Base-by-base conservation (phyloP, 257 asterid species). In the Cruciata laevipes region DNA sequence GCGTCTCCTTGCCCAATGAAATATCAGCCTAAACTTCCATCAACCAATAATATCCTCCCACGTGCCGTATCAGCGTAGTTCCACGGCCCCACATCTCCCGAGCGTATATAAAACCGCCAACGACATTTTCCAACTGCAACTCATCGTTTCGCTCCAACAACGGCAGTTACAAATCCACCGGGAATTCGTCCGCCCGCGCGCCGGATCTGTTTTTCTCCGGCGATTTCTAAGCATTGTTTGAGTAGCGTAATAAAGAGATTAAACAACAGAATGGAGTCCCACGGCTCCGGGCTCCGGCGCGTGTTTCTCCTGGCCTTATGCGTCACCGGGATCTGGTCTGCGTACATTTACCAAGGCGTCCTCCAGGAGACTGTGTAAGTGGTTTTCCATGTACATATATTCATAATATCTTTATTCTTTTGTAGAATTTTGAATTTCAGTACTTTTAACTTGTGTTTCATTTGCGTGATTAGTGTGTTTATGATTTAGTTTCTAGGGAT, bases 321-420 rank as follows among this genome's bases (percentile, higher is more conserved):
- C 67, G 96, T 94, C 65, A 86, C 89, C 69, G 97, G 99, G 55
- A 94, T 94, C 80, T 90, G 99, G 99, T 69, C 96, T 44, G 99
- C 97, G 32, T 93, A 90, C 73, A 94, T 94, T 38, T 94, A 87
- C 63, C 99, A 94, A 78, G 99, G 97, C 77, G 82, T 90, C 71
- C 96, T 94, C 27, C 98, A 95, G 68, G 99, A 95, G 88, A 83
- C 95, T 8, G 76, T 89, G 98, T 92, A 78, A 69, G 77, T 67
- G 25, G 7, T 66, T 33, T n/a, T 61, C 18, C 61, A 24, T 63
- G 20, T 6, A 8, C 12, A 35, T 9, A 9, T 58, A 58, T 63
- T 52, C 8, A 7, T 47, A 42, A 33, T 4, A 33, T 33, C 8
- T 37, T 21, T 11, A 27, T 27, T 27, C 30, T 27, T 67, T 52